phyloP scores from a whole-genome alignment of 2,329 filamentous ascomycete genomes.

The Xylariomycetidae sp. region DNA sequence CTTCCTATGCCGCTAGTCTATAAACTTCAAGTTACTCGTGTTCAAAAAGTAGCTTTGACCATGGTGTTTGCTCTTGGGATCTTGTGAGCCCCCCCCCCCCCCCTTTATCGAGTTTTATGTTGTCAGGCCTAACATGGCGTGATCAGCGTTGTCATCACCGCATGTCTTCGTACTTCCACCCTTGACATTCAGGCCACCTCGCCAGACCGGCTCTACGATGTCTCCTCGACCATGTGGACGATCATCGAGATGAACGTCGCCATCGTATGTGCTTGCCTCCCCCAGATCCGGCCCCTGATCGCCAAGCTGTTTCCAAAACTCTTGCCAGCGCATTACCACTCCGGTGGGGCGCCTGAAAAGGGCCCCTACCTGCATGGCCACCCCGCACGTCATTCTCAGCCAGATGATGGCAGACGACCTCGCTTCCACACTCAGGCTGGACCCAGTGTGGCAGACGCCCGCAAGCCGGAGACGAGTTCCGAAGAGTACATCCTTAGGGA shows the following conservation, averaged over 20 bases:
- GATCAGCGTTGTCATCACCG: conserved; percentile 25
- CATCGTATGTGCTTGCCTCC: conserved; percentile 32
- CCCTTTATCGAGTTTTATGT: not conserved
- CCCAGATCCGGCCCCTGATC: conserved; percentile 26
- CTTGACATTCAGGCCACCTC: conserved; percentile 28
- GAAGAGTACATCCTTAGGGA: conserved; percentile 16
- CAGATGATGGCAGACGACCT: conserved; percentile 15
- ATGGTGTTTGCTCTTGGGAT: conserved; percentile 36
- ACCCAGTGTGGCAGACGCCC: conserved; percentile 13
- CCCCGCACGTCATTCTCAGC: conserved; percentile 8
- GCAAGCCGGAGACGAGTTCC: conserved; percentile 11
- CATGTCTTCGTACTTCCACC: conserved; percentile 34
- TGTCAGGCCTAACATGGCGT: too few species aligned
- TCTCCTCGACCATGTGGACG: conserved; percentile 31
- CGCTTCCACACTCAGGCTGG: conserved; percentile 12
- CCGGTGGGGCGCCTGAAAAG: conserved; percentile 10
- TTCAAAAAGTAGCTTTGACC: conserved; percentile 34
- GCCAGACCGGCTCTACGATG: conserved; percentile 25
- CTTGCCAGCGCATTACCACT: conserved; percentile 16
- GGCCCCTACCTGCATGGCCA: conserved; percentile 5
- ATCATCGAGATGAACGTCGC: conserved; percentile 34
- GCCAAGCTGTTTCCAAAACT: conserved; percentile 23
- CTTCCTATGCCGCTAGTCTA: conserved; percentile 37
- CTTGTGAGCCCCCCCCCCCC: conserved; percentile 28
- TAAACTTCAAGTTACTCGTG: conserved; percentile 31